Evolutionary conservation across 208 protist species (phyloP), one percentile per base, ranked within the genome.

Genomic region (Jaenimonas drosophilae): DNA sequence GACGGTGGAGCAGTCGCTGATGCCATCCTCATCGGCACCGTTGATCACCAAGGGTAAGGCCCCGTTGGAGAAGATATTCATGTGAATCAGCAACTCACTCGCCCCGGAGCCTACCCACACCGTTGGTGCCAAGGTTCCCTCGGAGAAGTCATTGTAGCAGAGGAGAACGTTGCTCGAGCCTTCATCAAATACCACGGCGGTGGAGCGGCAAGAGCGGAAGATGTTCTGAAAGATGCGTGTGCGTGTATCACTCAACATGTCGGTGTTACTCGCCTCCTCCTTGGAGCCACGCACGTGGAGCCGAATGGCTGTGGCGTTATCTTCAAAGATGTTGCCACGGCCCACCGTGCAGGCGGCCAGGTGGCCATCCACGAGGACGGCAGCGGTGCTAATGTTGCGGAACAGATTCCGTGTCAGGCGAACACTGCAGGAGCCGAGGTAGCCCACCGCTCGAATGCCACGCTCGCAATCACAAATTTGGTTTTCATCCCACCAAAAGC

Each of bases 401-500:
- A 92, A 87, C 0, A 9, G 26, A 60, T 92, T 92, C 16, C 59
- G 43, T 31, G 61, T 47, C 5, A 92, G 63, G 0, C 74, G 66
- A 6, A 44, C 59, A 16, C 64, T 71, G 29, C 54, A 45, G 26
- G 55, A 41, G 9, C 76, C 68, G 11, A 89, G 41, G 47, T 71
- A 54, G 42, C 84, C 84, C 23, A 66, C 42, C 11, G 86, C 40
- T 24, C 57, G 65, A 28, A 92, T 54, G 2, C 79, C 84, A 16
- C 27, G 49, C 33, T 43, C 9, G 23, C 42, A 45, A 33, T 85
- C 71, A 26, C 50, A 57, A 33, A 92, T 54, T 7, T 54, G 48
- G 53, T 92, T 92, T 5, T 69, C 49, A 24, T 92, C 74, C 59
- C 70, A 76, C 14, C 87, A 48, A 34, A 83, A 70, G 19, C 71